phyloP scores from a whole-genome alignment of 2,329 filamentous ascomycete genomes.

The Fusarium bulbicola region DNA sequence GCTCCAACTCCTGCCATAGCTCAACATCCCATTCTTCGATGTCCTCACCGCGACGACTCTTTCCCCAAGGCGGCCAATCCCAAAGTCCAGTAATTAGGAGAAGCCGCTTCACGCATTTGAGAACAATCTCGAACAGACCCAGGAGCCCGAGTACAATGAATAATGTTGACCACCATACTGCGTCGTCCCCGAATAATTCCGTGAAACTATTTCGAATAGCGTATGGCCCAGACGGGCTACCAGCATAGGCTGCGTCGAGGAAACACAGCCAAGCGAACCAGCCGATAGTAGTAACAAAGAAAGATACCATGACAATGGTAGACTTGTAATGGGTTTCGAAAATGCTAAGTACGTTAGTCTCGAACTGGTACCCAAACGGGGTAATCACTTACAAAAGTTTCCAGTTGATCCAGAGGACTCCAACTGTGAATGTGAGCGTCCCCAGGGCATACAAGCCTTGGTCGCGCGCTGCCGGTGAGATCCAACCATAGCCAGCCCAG shows the following conservation, averaged over 20 bases:
- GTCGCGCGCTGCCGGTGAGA: conserved; percentile 63
- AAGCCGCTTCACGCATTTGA: conserved; percentile 59
- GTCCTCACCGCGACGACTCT: conserved; percentile 46
- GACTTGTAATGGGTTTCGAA: conserved; percentile 83
- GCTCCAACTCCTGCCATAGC: conserved; percentile 68
- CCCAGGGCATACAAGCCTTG: conserved; percentile 79
- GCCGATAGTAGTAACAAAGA: conserved; percentile 68
- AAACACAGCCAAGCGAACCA: conserved; percentile 82
- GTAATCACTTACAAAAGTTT: conserved; percentile 74
- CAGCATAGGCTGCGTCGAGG: conserved; percentile 69
- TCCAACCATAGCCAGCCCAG: conserved; percentile 62
- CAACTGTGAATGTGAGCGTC: conserved; percentile 74
- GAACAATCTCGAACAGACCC: conserved; percentile 71
- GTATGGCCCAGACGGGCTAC: conserved; percentile 62
- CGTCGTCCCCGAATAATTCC: conserved; percentile 71
- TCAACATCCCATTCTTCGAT: conserved; percentile 63
- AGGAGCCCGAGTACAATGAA: conserved; percentile 70
- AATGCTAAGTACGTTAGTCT: conserved; percentile 54
- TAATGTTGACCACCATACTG: conserved; percentile 78
- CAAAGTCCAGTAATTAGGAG: conserved; percentile 58
- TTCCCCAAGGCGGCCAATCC: conserved; percentile 57
- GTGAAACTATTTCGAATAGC: conserved; percentile 75
- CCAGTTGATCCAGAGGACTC: conserved; percentile 76
- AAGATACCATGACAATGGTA: conserved; percentile 65
- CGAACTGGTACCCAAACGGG: neutral